phyloP scores from a whole-genome alignment of 2,329 filamentous ascomycete genomes.

The Neurospora crassa region DNA sequence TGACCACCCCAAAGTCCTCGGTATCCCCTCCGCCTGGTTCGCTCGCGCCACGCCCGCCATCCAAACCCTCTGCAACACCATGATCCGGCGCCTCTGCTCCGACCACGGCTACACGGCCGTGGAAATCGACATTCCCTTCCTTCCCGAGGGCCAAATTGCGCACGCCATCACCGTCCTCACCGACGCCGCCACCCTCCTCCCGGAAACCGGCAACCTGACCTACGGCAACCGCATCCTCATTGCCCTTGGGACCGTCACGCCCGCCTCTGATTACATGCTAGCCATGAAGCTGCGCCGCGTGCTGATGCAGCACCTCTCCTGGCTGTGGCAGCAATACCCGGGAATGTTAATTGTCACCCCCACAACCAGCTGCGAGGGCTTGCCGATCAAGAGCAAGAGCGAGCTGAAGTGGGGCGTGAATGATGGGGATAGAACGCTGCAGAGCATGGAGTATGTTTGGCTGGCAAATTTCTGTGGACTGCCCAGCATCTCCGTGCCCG shows the following conservation, averaged over 20 bases:
- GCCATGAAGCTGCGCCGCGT: slow-evolving; percentile 61
- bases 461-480: slow-evolving; percentile 41
- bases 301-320: slow-evolving; percentile 61
- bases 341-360: slow-evolving; percentile 65
- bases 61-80: slow-evolving; percentile 29
- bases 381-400: slow-evolving; percentile 27
- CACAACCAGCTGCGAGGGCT: slow-evolving; percentile 44
- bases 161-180: slow-evolving; percentile 66
- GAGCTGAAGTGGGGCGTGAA: slow-evolving; percentile 33
- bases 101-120: slow-evolving; percentile 43
- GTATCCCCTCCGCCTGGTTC: slow-evolving; percentile 58
- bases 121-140: slow-evolving; percentile 47
- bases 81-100: slow-evolving; percentile 43
- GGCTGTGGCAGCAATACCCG: slow-evolving; percentile 55
- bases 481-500: slow-evolving; percentile 35
- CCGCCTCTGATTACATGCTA: slow-evolving; percentile 56
- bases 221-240: slow-evolving; percentile 58
- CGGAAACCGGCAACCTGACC: slow-evolving; percentile 40
- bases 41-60: slow-evolving; percentile 31
- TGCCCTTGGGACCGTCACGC: slow-evolving; percentile 50
- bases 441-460: slow-evolving; percentile 42
- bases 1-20: slow-evolving; percentile 39
- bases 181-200: slow-evolving; percentile 42
- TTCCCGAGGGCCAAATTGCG: slow-evolving; percentile 57
- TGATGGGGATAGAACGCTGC: slow-evolving; percentile 36